Conservation (phyloP, 75 land plant species). For the Cryptomeria japonica region DNA sequence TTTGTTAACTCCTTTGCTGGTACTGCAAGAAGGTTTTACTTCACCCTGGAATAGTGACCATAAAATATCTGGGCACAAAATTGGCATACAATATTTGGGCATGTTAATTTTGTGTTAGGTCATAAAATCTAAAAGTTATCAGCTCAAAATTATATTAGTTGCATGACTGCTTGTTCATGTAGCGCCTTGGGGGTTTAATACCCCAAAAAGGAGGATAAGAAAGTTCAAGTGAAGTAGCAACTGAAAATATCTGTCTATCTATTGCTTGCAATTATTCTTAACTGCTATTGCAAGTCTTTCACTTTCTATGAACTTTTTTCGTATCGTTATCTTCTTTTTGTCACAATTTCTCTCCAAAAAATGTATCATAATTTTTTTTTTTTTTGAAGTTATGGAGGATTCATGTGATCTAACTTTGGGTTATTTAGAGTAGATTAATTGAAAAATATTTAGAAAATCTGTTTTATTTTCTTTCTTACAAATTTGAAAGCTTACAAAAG, state of each 20-base stretch:
- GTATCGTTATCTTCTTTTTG: neutral
- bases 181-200: neutral
- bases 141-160: neutral
- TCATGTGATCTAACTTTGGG: too few relatives aligned
- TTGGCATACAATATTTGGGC: neutral
- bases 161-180: neutral
- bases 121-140: neutral
- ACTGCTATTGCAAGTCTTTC: neutral
- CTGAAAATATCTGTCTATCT: neutral
- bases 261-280: neutral
- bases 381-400: too few relatives aligned
- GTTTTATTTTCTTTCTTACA: neutral
- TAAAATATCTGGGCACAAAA: neutral
- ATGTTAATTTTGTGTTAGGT: neutral
- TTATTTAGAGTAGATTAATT: too few relatives aligned
- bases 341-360: neutral
- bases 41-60: too few relatives aligned
- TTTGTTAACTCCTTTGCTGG: neutral
- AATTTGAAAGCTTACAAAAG: too few relatives aligned
- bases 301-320: neutral
- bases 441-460: neutral
- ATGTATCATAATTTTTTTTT: too few relatives aligned
- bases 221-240: neutral
- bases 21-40: neutral
- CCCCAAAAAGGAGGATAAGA: neutral